Base-by-base conservation (phyloP, 179 eudicot genomes). In the Carnegiea gigantea region DNA sequence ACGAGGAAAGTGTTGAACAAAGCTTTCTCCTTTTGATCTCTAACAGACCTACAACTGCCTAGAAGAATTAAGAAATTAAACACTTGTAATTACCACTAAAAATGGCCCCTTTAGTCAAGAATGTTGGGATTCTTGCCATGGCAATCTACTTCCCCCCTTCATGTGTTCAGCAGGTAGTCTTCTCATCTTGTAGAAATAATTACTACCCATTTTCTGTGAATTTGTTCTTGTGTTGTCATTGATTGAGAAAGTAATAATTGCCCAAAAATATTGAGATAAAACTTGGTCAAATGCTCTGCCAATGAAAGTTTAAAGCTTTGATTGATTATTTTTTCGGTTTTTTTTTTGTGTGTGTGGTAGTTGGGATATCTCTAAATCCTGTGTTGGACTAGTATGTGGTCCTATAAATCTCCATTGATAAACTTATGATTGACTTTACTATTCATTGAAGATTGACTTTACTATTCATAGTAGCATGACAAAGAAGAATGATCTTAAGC, bases 111-210 rank as follows among this genome's bases (percentile, higher is more conserved):
- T 24, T 24, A n/a, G 73, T 73, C 0, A 89, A 92, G 57, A 90
- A 94, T 86, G 98, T 93, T 6, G 98, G 98, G 81, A 94, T 94
- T 82, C 93, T 94, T 78, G 98, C 98, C 79, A 91, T 94, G 89
- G 98, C 93, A 86, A 93, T 94, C 89, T 94, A 94, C 89, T 92
- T 93, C 79, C 98, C 98, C 81, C 98, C 97, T 67, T 87, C 95
- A 75, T 93, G 93, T 83, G 86, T 94, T 84, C 89, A 91, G 75
- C 98, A 94, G 98, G 98, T 94, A 70, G 23, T 28, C 23, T 24
- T 51, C 17, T 51, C 44, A 40, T 40, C 3, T 40, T 5, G 44
- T 40, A 40, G 44, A 40, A 40, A 7, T 40, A 40, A 40, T 40
- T 40, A 5, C 44, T 40, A 9, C 44, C 44, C 44, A 5, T 13